Evolutionary conservation across 306 rosid species (phyloP), one percentile per base, ranked within the genome.

Genomic region (Astragalus glycyphyllos): DNA sequence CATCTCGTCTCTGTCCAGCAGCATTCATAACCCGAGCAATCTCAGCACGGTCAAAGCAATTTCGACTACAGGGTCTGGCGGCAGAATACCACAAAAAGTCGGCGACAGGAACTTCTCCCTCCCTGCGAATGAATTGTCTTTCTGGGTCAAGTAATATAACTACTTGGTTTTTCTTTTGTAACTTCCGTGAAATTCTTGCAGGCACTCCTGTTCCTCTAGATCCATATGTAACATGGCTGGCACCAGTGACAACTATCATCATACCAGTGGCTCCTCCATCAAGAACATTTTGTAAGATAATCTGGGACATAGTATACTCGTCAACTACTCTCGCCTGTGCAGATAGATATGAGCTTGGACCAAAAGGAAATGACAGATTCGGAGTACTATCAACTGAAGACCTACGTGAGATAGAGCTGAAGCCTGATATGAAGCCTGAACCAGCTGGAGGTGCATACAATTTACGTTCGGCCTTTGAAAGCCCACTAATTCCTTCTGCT

Each of bases 11-110:
- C 76, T 87, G 80, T 34, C 98, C 98, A 37, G 98, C 98, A 40
- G 97, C 98, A 84, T 89, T 93, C 98, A 93, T 93, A 67, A 93
- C 94, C 80, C 98, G 84, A 82, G 98, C 96, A 81, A 93, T 83
- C 82, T 93, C 97, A 77, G 90, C 98, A 65, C 98, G 97, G 80
- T 93, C 98, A 64, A 93, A 93, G 73, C 98, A 93, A 73, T 93
- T 93, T 84, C 97, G 83, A 71, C 61, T 83, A 78, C 98, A 93
- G 69, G 97, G 88, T 77, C 96, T 87, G 77, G 97, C 96, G 64
- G 95, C 90, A 69, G 98, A 93, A 82, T 93, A 93, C 98, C 98
- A 93, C 85, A 93, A 77, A 79, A 90, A 90, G 82, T 93, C 97
- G 54, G 98, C 98, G 45, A 87, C 82, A 11, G 97, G 96, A 79